Evolutionary conservation across 2,329 filamentous ascomycete genomes (phyloP).

Genomic region (Aspergillus pseudoterreus): DNA sequence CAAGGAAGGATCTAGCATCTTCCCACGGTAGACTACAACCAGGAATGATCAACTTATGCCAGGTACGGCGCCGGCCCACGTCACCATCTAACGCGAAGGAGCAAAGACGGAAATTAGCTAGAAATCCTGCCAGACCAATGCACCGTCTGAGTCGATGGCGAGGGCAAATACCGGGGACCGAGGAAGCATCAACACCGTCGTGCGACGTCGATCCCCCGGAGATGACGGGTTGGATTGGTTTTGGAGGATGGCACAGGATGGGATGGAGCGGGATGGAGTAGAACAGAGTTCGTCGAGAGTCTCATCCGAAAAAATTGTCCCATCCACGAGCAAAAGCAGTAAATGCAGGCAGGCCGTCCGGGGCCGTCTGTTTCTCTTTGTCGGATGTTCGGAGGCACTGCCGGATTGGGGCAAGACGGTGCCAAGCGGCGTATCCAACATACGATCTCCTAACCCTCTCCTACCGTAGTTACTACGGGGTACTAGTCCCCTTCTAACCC

Average conservation of each 20-base stretch:
- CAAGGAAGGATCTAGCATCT: no score
- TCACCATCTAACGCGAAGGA: slow-evolving; percentile 6
- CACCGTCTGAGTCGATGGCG: neutral
- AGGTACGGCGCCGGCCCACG: slow-evolving; percentile 8
- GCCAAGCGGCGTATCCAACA: neutral
- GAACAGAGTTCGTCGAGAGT: no score
- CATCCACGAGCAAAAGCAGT: no score
- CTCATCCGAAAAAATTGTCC: no score
- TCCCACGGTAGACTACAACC: neutral
- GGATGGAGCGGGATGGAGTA: no score
- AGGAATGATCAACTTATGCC: slow-evolving; percentile 5
- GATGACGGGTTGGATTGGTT: no score
- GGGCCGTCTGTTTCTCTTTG: neutral
- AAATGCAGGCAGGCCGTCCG: no score
- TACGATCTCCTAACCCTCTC: neutral
- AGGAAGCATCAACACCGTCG: no score
- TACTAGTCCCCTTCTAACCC: no score
- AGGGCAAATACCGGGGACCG: neutral
- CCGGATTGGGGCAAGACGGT: neutral
- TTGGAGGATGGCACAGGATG: no score
- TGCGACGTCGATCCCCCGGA: no score
- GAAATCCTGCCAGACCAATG: neutral
- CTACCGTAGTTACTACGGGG: no score
- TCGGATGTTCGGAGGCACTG: neutral
- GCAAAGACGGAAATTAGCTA: slow-evolving; percentile 1